Evolutionary conservation across 768 basidiomycete species (phyloP), one percentile per base, ranked within the genome.

Genomic region (Tubosaeta sp.): DNA sequence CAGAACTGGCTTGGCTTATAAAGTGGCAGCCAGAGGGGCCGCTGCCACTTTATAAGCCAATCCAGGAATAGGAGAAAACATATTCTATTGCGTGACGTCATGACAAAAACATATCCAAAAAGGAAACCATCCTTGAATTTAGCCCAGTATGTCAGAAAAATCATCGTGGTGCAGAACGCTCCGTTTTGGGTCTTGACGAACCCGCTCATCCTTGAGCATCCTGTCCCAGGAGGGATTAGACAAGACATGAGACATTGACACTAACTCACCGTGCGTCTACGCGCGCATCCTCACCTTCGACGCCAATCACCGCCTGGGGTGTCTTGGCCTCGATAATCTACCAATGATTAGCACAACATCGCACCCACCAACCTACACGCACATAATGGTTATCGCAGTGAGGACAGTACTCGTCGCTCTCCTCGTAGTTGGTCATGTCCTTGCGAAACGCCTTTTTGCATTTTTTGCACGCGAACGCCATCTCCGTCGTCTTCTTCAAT

Each of bases 301-400:
- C 84, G 1, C 85, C 85, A 1, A 97, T 68, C 25, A 87, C 82
- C 2, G 93, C 83, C 57, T 92, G 82, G 0, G 94, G 90, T 22
- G 84, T 90, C 69, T 94, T 95, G 7, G 95, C 94, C 29, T 94
- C 90, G 57, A 95, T 76, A 31, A 98, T 87, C 94, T 97, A 62
- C 22, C 6, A 18, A 47, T 12, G 14, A 47, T 55, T 49, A 55
- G 29, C 40, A 8, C 31, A 18, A 16, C 14, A 5, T 4, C 18
- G 1, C 5, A 9, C 18, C 9, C 24, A 22, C 13, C 18, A 10
- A 38, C 19, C 22, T 21, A 16, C n/a, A 75, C 88, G 60, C 65
- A 95, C 96, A 67, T 94, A 99, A 65, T 94, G 94, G 66, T 98
- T 98, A 70, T 97, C 96, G 65, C 96, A 97, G 69, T 96, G 88